These are phyloP conservation scores for Trichoderma lentiforme DNA, from an alignment of 2,329 filamentous ascomycete species.

Conservation along the genomic window DNA sequence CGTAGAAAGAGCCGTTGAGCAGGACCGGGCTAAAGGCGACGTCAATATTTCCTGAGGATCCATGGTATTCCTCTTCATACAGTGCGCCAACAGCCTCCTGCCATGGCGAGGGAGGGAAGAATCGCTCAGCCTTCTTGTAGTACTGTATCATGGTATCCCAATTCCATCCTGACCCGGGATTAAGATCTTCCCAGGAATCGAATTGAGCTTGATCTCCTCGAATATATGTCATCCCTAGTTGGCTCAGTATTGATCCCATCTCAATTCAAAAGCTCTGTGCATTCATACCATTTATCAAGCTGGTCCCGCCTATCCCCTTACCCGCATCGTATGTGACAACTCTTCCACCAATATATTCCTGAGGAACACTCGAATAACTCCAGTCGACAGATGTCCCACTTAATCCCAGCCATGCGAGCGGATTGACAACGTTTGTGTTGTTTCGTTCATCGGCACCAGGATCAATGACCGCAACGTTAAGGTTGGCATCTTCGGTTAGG, in stretches of 20 bases:
- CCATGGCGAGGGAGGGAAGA: slow-evolving; percentile 32
- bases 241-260: background rate
- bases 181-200: slow-evolving; percentile 27
- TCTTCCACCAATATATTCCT: slow-evolving; percentile 31
- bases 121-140: slow-evolving; percentile 40
- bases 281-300: slow-evolving; percentile 37
- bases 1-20: slow-evolving; percentile 33
- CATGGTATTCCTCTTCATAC: slow-evolving; percentile 35
- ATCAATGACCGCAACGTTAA: slow-evolving; percentile 28
- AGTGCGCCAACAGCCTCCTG: slow-evolving; percentile 36
- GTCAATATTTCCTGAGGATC: slow-evolving; percentile 33
- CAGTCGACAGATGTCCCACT: slow-evolving; percentile 34
- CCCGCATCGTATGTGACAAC: slow-evolving; percentile 34
- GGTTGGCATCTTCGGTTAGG: slow-evolving; percentile 24
- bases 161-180: slow-evolving; percentile 28
- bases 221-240: slow-evolving; percentile 44
- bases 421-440: slow-evolving; percentile 20
- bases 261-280: background rate
- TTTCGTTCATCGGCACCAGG: slow-evolving; percentile 21
- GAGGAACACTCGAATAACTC: slow-evolving; percentile 33
- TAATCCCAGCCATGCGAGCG: slow-evolving; percentile 26
- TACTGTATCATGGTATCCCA: slow-evolving; percentile 31
- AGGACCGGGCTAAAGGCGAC: slow-evolving; percentile 37
- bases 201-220: slow-evolving; percentile 40
- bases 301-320: slow-evolving; percentile 40